Base-by-base conservation (phyloP, 148 eudicot species). In the Nyssa sinensis region DNA sequence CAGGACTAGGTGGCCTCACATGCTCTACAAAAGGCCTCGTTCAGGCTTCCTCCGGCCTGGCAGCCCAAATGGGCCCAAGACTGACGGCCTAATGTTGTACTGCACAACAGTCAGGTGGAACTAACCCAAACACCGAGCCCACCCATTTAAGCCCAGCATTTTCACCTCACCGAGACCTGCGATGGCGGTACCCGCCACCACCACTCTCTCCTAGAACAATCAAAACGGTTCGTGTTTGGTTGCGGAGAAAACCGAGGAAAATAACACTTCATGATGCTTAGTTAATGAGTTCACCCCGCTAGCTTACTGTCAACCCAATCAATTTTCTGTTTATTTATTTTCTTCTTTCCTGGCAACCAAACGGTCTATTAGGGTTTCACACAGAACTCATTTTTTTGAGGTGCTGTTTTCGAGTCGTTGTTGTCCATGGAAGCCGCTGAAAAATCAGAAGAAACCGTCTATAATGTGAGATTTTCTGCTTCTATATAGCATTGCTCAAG, bases 1-100 rank as follows among this genome's bases (percentile, higher is more conserved):
- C n/a, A n/a, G n/a, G n/a, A n/a, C n/a, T n/a, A n/a, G n/a, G 98
- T 95, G 2, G 97, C 94, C 66, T 92, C 93, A 19, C 98, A 95
- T 44, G 96, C 85, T 31, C 83, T 74, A 72, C 97, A 95, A 65
- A 86, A 90, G 33, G 74, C 77, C 31, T 82, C 90, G 29, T 85
- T 86, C 98, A 68, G 87, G 92, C 28, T 90, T 82, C 98, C 98
- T 92, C 76, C 80, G 86, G 62, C 72, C 86, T 4, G 98, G 83
- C 77, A 62, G 81, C 86, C 82, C 79, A 88, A 44, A 92, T 76
- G 10, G 85, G 74, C 31, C 85, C 92, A 76, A 82, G 92, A n/a
- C n/a, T n/a, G n/a, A n/a, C n/a, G n/a, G n/a, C n/a, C n/a, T n/a
- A n/a, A n/a, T n/a, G n/a, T 5, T 81, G 80, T 69, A 90, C 85